phyloP scores from a whole-genome alignment of 306 rosid genomes.

The Quercus robur region DNA sequence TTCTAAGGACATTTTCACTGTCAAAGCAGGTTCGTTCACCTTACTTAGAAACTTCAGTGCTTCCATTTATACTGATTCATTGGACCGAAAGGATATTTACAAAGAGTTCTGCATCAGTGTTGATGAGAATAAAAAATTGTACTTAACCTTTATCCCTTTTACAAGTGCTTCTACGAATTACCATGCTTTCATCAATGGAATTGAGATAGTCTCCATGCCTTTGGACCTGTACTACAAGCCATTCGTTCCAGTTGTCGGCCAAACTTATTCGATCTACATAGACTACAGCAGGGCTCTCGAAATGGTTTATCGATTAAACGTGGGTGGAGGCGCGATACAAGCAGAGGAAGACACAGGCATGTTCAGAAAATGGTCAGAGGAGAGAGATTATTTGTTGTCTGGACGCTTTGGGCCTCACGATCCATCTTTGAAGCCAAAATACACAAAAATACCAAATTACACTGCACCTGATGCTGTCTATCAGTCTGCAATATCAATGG shows the following conservation, averaged over 20 bases:
- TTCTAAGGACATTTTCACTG: no score
- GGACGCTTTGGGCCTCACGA: no score
- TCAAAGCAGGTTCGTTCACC: no score
- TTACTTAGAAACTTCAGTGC: no score
- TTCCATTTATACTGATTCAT: no score
- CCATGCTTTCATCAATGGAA: not conserved
- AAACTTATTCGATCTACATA: not conserved
- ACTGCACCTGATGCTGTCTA: conserved; percentile 30
- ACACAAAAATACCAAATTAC: conserved; percentile 5
- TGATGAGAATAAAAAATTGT: not conserved
- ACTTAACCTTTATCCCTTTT: not conserved
- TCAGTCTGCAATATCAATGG: conserved; percentile 9
- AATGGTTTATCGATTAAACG: conserved; percentile 28
- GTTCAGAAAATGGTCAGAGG: conserved; percentile 27
- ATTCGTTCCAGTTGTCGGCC: not conserved
- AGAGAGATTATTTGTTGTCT: not conserved
- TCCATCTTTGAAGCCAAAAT: not conserved
- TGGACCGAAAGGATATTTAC: no score
- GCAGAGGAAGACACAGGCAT: conserved; percentile 26
- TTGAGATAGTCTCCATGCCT: not conserved
- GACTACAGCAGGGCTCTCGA: conserved; percentile 27
- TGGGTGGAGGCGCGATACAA: conserved; percentile 30
- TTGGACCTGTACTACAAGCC: not conserved
- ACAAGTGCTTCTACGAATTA: not conserved
- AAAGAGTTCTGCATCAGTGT: not conserved